Conservation (phyloP, 2,329 filamentous ascomycete genomes). For the Aureobasidium sp. region DNA sequence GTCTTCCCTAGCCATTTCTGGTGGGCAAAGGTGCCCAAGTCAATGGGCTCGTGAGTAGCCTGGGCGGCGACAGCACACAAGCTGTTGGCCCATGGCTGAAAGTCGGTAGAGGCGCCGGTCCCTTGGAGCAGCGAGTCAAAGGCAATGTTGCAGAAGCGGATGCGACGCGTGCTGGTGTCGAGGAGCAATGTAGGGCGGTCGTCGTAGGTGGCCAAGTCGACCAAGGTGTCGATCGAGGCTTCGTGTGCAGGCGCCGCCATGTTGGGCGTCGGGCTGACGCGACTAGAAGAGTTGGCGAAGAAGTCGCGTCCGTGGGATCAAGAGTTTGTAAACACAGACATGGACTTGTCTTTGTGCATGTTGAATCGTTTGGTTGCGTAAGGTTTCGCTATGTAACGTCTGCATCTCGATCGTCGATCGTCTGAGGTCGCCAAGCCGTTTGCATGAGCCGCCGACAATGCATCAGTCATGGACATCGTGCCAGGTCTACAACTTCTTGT, state of each 20-base stretch:
- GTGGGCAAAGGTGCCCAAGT: neutral
- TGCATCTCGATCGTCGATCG: neutral
- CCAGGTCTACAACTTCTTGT: too few relatives aligned
- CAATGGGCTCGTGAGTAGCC: neutral
- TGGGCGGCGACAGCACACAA: neutral
- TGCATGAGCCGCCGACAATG: neutral
- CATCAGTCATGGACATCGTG: too few relatives aligned
- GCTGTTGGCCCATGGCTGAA: neutral
- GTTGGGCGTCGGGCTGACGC: neutral
- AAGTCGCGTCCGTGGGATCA: neutral
- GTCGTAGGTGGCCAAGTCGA: constrained; percentile 9
- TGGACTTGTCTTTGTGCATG: neutral
- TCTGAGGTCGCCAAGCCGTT: neutral
- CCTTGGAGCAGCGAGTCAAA: neutral
- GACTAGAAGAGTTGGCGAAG: neutral
- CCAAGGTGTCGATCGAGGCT: neutral
- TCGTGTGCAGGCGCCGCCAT: neutral
- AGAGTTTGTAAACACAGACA: neutral
- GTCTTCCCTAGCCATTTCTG: constrained; percentile 5
- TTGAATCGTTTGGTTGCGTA: neutral
- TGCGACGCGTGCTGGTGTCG: neutral
- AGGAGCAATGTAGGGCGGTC: constrained; percentile 9
- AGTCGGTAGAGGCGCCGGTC: too few relatives aligned
- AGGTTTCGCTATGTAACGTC: neutral
- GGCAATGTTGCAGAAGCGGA: constrained; percentile 4